Evolutionary conservation across 768 basidiomycete genomes (phyloP).

Genomic region (Boletus tomentosulus): DNA sequence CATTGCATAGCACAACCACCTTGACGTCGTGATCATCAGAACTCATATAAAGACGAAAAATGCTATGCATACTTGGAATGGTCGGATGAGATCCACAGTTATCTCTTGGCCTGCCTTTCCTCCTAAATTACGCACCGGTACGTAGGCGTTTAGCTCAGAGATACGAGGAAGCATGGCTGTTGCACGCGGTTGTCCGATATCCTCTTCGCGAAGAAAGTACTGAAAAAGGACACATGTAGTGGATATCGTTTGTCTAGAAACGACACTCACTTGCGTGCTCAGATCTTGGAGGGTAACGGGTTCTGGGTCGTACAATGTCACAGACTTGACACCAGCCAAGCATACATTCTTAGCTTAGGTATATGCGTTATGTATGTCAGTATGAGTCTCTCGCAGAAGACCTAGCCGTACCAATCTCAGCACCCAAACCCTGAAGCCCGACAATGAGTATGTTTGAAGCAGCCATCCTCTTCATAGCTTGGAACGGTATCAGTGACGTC

Average conservation of each 20-base stretch:
- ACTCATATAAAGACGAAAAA: neutral
- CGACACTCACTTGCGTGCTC: slow-evolving; percentile 72
- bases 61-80: slow-evolving; percentile 71
- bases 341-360: slow-evolving; percentile 81
- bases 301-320: slow-evolving; percentile 92
- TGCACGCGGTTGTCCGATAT: slow-evolving; percentile 86
- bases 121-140: slow-evolving; percentile 85
- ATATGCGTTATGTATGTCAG: slow-evolving; percentile 13
- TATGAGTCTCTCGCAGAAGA: slow-evolving; percentile 1
- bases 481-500: slow-evolving; percentile 15
- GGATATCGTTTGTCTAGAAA: neutral
- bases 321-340: slow-evolving; percentile 95
- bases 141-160: slow-evolving; percentile 93
- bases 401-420: slow-evolving; percentile 75
- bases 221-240: slow-evolving; percentile 31
- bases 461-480: slow-evolving; percentile 99
- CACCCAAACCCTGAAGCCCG: slow-evolving; percentile 87
- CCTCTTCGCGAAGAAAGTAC: slow-evolving; percentile 91
- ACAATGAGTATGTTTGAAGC: slow-evolving; percentile 91
- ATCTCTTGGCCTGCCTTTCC: slow-evolving; percentile 75
- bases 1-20: slow-evolving; percentile 89
- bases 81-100: slow-evolving; percentile 73
- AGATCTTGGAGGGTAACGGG: slow-evolving; percentile 85
- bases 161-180: slow-evolving; percentile 83
- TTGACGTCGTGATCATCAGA: slow-evolving; percentile 28